Conservation (phyloP, 192 early-diverging fungal genomes). For the Spizellomyces punctatus region DNA sequence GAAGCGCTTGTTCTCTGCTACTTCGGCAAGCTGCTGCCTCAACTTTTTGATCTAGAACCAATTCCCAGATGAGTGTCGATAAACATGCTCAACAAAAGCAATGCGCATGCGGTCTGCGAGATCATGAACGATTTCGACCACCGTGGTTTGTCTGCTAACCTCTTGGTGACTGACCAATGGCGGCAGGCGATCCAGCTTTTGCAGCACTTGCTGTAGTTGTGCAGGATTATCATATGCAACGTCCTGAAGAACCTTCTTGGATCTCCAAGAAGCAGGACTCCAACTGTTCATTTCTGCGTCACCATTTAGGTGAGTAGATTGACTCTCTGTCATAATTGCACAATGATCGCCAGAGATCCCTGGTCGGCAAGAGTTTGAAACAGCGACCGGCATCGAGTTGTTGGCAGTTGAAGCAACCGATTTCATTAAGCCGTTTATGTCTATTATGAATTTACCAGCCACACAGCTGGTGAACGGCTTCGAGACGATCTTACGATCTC, state of each 20-base stretch:
- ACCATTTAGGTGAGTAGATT: no score
- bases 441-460: no score
- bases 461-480: no score
- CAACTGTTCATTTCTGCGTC: constrained; percentile 14
- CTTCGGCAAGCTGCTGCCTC: constrained; percentile 81
- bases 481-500: no score
- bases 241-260: constrained; percentile 67
- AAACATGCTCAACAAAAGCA: constrained; percentile 3
- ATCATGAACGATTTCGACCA: background rate
- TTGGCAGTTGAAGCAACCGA: no score
- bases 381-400: no score
- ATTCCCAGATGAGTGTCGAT: background rate
- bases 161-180: constrained; percentile 88
- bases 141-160: constrained; percentile 44
- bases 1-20: constrained; percentile 89
- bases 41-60: constrained; percentile 73
- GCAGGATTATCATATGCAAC: constrained; percentile 82
- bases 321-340: no score
- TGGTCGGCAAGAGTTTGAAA: no score
- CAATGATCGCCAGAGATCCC: no score
- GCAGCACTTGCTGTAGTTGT: constrained; percentile 69
- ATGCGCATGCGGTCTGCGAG: background rate
- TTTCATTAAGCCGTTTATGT: no score
- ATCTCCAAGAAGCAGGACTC: constrained; percentile 46
- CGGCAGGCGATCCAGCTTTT: constrained; percentile 78